Evolutionary conservation across 129 eudicot species (phyloP), one percentile per base, ranked within the genome.

Genomic region (Chrysanthemum lavandulifolium): DNA sequence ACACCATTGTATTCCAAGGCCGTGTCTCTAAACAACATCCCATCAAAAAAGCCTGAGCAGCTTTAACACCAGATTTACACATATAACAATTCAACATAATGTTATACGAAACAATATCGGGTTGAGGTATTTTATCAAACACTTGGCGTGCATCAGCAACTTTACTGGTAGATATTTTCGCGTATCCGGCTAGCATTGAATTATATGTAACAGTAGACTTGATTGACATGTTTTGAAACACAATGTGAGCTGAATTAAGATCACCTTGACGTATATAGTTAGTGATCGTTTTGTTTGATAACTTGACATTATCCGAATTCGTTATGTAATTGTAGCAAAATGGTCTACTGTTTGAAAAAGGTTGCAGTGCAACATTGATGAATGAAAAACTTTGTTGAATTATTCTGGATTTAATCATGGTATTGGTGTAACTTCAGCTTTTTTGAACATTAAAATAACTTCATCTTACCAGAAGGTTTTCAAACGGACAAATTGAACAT

Each of bases 1-100:
- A 72, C 50, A 92, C 54, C 91, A 92, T 86, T 29, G 98, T 87
- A 66, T 92, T 92, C 96, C 95, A 92, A 47, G 98, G 96, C 91
- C 10, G 68, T 67, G 80, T 92, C 98, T 70, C 70, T 89, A 60
- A 64, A 27, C 31, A 82, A 80, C 85, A 92, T 89, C 27, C 13
- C 68, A 23, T 82, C 77, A 64, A 92, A 92, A 92, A 85, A 14
- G 12, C 61, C 81, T 69, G 77, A 40, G 89, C 95, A 0, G 79
- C 79, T 31, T 64, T 76, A 49, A 89, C 61, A 36, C 84, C 88
- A 18, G 19, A 80, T 56, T 82, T 83, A 21, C 57, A 84, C 69
- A 85, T 74, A 64, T 84, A 89, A 86, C 96, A 92, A 58, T 81
- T 76, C 52, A 89, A 62, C 98, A 87, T 89, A n/a, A 76, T 82